Percentiles rank a stretch among this genome's conserved stretches.
These are phyloP conservation scores for Mrakia gelida DNA, from an alignment of 768 basidiomycete species.

Conservation along the genomic window DNA sequence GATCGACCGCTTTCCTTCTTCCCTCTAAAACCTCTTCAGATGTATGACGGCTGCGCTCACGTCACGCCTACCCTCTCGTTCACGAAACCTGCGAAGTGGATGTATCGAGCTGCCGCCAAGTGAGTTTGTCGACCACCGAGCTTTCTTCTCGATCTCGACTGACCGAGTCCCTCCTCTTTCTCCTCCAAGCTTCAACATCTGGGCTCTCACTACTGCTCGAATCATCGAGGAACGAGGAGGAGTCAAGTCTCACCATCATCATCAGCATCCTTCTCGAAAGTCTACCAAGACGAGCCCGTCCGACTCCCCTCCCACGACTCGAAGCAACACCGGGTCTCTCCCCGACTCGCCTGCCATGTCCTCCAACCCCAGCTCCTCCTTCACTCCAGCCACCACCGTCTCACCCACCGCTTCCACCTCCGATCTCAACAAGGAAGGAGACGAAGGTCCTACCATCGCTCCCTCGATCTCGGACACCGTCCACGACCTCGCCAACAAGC, in stretches of 20 bases:
- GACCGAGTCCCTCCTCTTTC: not conserved
- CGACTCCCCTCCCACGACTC: not conserved
- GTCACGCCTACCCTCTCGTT: conserved; percentile 27
- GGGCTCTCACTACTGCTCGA: conserved; percentile 23
- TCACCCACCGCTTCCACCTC: not conserved
- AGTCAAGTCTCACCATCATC: conserved; percentile 14
- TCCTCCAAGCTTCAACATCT: conserved; percentile 20
- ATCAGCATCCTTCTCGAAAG: not conserved
- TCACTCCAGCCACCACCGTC: not conserved
- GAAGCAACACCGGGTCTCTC: conserved; percentile 23
- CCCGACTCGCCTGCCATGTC: conserved; percentile 25
- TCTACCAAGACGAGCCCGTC: not conserved
- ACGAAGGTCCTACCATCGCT: conserved; percentile 10
- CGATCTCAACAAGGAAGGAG: not conserved
- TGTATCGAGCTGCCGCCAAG: conserved; percentile 25
- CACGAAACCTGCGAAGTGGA: conserved; percentile 20
- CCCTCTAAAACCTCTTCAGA: conserved; percentile 53
- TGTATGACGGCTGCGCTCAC: conserved; percentile 55
- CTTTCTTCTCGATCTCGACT: not conserved
- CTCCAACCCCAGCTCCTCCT: conserved; percentile 26
- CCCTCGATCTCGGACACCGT: not conserved
- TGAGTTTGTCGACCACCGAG: conserved; percentile 1
- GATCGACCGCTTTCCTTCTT: not conserved
- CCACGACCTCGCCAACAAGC: conserved; percentile 18
- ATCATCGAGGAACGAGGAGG: conserved; percentile 7